These are phyloP conservation scores for Arthrobotrys iridis DNA, from an alignment of 2,329 filamentous ascomycete genomes.

Conservation along the genomic window DNA sequence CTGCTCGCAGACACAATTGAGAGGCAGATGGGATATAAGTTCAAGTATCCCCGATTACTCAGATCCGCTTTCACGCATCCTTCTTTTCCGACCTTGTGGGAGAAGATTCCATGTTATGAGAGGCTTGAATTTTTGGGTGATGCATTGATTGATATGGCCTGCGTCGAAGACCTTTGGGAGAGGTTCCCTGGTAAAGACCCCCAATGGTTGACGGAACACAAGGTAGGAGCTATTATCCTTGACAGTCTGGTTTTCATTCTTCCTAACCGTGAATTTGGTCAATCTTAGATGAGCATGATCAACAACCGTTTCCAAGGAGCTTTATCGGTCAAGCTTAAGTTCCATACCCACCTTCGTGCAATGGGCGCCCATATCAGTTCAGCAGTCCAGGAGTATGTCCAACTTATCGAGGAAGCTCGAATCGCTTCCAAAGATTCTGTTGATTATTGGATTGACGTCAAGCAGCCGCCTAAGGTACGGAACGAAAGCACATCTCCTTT, in stretches of 20 bases:
- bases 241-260: neutral
- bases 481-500: neutral
- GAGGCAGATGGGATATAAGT: slow-evolving; percentile 69
- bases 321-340: slow-evolving; percentile 78
- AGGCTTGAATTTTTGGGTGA: slow-evolving; percentile 86
- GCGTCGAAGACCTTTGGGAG: slow-evolving; percentile 82
- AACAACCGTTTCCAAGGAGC: slow-evolving; percentile 93
- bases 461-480: slow-evolving; percentile 70
- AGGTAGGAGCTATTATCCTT: slow-evolving; percentile 63
- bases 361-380: slow-evolving; percentile 66
- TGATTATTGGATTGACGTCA: slow-evolving; percentile 75
- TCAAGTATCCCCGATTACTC: slow-evolving; percentile 78
- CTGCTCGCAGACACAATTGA: slow-evolving; percentile 75
- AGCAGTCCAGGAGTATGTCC: slow-evolving; percentile 68
- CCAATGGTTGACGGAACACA: slow-evolving; percentile 97
- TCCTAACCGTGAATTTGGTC: neutral
- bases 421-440: slow-evolving; percentile 65
- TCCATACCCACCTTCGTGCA: slow-evolving; percentile 76
- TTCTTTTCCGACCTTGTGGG: slow-evolving; percentile 78
- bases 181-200: slow-evolving; percentile 81
- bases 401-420: slow-evolving; percentile 69
- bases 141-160: slow-evolving; percentile 84
- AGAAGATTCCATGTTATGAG: slow-evolving; percentile 87
- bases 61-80: slow-evolving; percentile 89
- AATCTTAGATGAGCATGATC: slow-evolving; percentile 84